Evolutionary conservation across 129 eudicot genomes (phyloP), one percentile per base, ranked within the genome.

Genomic region (Saussurea involucrata): DNA sequence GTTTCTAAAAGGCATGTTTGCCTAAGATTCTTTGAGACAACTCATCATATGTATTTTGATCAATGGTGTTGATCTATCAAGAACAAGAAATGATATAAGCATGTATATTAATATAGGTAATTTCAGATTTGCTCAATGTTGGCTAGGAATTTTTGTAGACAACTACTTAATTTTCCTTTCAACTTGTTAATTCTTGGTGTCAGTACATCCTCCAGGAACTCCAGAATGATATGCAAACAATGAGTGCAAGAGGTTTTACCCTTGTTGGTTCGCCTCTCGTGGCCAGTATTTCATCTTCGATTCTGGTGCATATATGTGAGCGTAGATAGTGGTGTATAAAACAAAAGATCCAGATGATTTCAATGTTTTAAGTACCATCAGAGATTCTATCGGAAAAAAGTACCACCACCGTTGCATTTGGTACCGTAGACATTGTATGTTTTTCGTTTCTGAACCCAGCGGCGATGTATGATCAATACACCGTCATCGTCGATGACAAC

Each of bases 151-250:
- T 49, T 49, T 49, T 15, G 60, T 17, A 49, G 60, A 49, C 21
- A 49, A 49, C 60, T 49, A n/a, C 22, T 53, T 17, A 53, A 53
- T n/a, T 53, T 53, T 53, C 61, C 61, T 53, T n/a, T 53, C 5
- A 4, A 53, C 3, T 53, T 53, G n/a, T n/a, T n/a, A n/a, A 53
- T 53, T 53, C 22, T 5, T 1, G 61, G 24, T 53, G 61, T 53
- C 29, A 27, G 29, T 27, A n/a, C 61, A 17, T 17, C 28, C 68
- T 76, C 37, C 27, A 24, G 8, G 67, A 27, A 66, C 73, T 11
- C 46, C 63, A 71, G 15, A 74, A 32, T 58, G 57, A 74, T 33
- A 76, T 13, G 68, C 58, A 76, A 76, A 20, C 57, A 21, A 18
- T 27, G 32, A 22, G 22, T 12, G 74, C 37, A 31, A 22, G 24